Percentiles rank a stretch among this genome's conserved stretches.
Evolutionary conservation across 2,329 filamentous ascomycete species (phyloP).

Genomic region (Pseudogymnoascus sp.): DNA sequence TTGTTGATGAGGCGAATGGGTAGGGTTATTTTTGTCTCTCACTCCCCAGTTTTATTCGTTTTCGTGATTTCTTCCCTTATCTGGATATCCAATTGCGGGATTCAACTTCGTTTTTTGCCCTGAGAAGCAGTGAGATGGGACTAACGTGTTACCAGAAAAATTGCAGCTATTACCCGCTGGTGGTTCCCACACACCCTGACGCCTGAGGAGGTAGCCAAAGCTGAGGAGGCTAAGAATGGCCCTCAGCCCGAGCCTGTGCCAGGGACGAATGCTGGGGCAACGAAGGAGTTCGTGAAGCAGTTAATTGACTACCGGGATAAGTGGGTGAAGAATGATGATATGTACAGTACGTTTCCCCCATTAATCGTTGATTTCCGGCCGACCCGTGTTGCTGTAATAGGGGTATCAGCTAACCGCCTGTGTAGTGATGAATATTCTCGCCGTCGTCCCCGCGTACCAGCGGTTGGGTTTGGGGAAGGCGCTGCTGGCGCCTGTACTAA

Average conservation of each 20-base stretch:
- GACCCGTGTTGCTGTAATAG: not conserved
- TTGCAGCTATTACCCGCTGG: constrained; percentile 31
- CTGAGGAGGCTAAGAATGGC: not conserved
- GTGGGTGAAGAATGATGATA: constrained; percentile 27
- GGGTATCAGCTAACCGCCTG: not conserved
- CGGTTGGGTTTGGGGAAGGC: constrained; percentile 31
- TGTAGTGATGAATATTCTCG: constrained; percentile 31
- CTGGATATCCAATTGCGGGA: not conserved
- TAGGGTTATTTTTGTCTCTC: not conserved
- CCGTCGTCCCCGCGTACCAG: constrained; percentile 31
- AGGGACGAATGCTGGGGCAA: constrained; percentile 27
- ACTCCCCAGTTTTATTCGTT: constrained; percentile 14
- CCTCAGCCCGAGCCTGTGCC: constrained; percentile 21
- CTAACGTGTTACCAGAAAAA: constrained; percentile 15
- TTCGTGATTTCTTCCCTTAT: constrained; percentile 22
- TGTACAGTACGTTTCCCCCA: constrained; percentile 22
- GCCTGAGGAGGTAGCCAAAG: constrained; percentile 11
- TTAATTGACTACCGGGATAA: constrained; percentile 24
- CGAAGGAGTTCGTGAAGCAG: constrained; percentile 25
- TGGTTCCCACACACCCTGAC: constrained; percentile 28
- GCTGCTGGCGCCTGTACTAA: constrained; percentile 31
- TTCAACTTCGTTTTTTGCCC: not conserved
- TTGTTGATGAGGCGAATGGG: constrained; percentile 2
- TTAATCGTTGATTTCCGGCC: not conserved
- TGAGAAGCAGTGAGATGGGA: not conserved